Evolutionary conservation across 2,329 filamentous ascomycete genomes (phyloP), one percentile per base, ranked within the genome.

Genomic region (Ophiostoma perfectum): DNA sequence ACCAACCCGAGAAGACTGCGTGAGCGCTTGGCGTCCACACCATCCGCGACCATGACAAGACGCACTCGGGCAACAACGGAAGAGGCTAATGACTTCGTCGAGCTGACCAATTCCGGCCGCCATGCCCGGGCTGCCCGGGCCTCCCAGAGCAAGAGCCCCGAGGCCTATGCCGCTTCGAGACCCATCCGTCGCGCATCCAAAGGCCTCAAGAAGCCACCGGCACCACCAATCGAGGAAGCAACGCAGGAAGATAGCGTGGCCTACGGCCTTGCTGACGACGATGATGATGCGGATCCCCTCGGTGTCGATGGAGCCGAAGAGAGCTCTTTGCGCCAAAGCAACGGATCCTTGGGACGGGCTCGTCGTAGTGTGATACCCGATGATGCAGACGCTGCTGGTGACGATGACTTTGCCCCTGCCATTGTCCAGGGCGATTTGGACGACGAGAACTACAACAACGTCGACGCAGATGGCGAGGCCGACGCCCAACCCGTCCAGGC

Each of bases 71-170:
- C 83, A 16, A 81, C 78, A 67, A 86, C 84, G 3, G 84, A 83
- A 62, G 84, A 87, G 64, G 79, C 80, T 0, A 82, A 84, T 42
- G 84, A 86, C 60, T 80, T 87, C 6, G 75, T 87, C 4, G 85
- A 88, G 73, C 78, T 89, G 14, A 84, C 86, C 5, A 84, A 81
- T 72, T 88, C 86, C 7, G 87, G 86, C n/a, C 82, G 80, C 68
- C 86, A 89, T 71, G 82, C 81, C 27, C 80, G 80, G 55, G 75
- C 79, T 2, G 77, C 81, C 42, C 80, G 83, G 52, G 78, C 78
- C 18, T 81, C 82, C 58, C 84, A 84, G 67, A 88, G 84, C 72
- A 81, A 79, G 72, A 87, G 84, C 70, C 86, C 86, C 0, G 86
- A 89, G 71, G 74, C 77, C 14, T 80, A 81, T 41, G 76, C 72